Base-by-base conservation (phyloP, 1,284 basidiomycete species). In the Veloporphyrellus conicus region DNA sequence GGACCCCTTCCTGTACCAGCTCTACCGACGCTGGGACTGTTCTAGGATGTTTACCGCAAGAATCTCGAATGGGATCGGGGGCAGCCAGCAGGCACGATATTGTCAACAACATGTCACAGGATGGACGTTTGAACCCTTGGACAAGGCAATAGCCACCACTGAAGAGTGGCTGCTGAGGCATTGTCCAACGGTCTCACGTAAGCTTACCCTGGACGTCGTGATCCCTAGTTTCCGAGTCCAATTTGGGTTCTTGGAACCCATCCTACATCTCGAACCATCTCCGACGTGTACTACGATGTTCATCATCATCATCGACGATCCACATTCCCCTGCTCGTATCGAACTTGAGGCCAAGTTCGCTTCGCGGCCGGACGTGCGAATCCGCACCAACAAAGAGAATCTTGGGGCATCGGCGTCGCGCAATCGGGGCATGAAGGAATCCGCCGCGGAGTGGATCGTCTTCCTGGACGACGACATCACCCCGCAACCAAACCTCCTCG, bases 401-500 rank as follows among this genome's bases (percentile, higher is more conserved):
- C 40, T 63, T 5, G 60, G 60, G 27, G 43, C 81, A 67, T 75
- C 70, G 66, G 9, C 65, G 66, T 43, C 60, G 10, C 60, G 60
- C 9, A 62, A 62, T 28, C 52, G 59, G 16, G 61, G 62, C 5
- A 63, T 62, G 54, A 54, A 45, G 15, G 63, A 64, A 40, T 66
- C 59, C 10, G 52, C 56, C 6, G 60, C 57, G 14, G 63, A 65
- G 29, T 62, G 61, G 57, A 45, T 66, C 15, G 33, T 63, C 8
- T 83, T 82, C 61, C 65, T 83, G 22, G 79, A 83, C 51, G 81
- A 82, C 54, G 81, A 82, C 41, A 64, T 82, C 22, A 52, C 60
- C 1, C 78, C 78, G 0, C 53, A 63, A n/a, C 45, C 58, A 4
- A 59, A 78, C 54, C 54, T 82, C 18, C 68, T 82, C 12, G 18